phyloP scores from a whole-genome alignment of 495 filamentous ascomycete species.

The Podospora tetraspora region DNA sequence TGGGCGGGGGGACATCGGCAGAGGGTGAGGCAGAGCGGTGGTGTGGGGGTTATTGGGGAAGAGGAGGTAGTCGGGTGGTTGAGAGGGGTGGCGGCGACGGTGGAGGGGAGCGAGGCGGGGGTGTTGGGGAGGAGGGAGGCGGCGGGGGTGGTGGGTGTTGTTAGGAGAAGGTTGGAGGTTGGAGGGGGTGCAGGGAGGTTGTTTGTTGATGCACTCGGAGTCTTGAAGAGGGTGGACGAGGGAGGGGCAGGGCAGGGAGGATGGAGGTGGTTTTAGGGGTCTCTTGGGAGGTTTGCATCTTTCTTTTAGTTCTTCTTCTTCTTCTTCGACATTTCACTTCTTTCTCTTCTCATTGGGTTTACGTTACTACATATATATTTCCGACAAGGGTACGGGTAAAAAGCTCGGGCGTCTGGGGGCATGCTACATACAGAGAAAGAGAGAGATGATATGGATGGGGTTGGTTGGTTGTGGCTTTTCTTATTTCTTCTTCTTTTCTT shows the following conservation, averaged over 20 bases:
- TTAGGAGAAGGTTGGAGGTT: constrained; percentile 35
- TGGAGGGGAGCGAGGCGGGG: constrained; percentile 26
- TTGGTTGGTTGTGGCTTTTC: neutral
- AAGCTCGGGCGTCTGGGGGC: neutral
- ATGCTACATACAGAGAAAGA: neutral
- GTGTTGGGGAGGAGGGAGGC: constrained; percentile 31
- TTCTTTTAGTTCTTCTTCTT: neutral
- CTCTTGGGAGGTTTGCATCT: neutral
- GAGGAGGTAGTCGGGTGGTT: constrained; percentile 52
- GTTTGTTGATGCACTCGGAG: constrained; percentile 41
- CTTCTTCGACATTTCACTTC: neutral
- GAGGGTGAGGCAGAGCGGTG: constrained; percentile 47
- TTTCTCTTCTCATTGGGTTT: neutral
- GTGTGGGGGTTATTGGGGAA: constrained; percentile 30
- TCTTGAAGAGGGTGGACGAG: constrained; percentile 42
- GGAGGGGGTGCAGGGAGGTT: constrained; percentile 38
- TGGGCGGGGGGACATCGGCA: constrained; percentile 37
- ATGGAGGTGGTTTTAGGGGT: constrained; percentile 37
- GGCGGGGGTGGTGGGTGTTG: constrained; percentile 35
- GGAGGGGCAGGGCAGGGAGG: constrained; percentile 13
- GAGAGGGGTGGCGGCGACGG: constrained; percentile 55
- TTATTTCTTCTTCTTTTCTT: neutral
- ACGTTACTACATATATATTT: neutral
- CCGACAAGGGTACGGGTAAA: neutral
- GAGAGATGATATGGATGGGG: neutral